Conservation (phyloP, 495 filamentous ascomycete species). For the Recurvomyces mirabilis region DNA sequence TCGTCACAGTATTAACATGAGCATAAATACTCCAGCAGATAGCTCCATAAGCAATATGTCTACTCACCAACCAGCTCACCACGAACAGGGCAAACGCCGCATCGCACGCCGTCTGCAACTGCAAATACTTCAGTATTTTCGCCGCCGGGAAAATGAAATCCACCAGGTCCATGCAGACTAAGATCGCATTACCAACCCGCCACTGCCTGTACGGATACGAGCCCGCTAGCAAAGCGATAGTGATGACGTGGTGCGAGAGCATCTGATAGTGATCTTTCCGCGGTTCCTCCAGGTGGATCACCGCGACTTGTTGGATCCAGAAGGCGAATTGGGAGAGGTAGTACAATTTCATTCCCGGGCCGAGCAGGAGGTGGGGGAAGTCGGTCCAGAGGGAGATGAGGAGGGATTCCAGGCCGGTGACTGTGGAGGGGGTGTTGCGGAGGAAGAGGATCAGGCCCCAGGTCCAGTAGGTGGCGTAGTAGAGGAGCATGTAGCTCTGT, state of each 20-base stretch:
- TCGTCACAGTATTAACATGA: conserved; percentile 46
- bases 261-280: conserved; percentile 93
- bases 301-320: conserved; percentile 86
- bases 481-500: conserved; percentile 80
- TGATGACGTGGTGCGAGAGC: conserved; percentile 90
- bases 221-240: conserved; percentile 61
- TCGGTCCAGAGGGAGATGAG: conserved; percentile 54
- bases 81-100: conserved; percentile 78
- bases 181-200: conserved; percentile 76
- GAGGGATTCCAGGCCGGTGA: not conserved
- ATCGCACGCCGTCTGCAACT: conserved; percentile 65
- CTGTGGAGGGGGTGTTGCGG: not conserved
- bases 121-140: conserved; percentile 86
- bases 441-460: conserved; percentile 59
- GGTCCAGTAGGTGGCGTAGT: conserved; percentile 67
- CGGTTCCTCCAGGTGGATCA: conserved; percentile 86
- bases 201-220: conserved; percentile 78
- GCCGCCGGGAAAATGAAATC: conserved; percentile 79
- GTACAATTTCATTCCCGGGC: conserved; percentile 73
- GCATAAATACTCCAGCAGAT: conserved; percentile 72
- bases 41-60: conserved; percentile 67
- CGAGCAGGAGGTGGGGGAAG: conserved; percentile 67
- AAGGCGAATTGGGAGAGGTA: conserved; percentile 85
- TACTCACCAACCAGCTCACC: conserved; percentile 68
- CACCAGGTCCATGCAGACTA: conserved; percentile 88